Base-by-base conservation (phyloP, 2,329 filamentous ascomycete species). In the Colletotrichum sp. region DNA sequence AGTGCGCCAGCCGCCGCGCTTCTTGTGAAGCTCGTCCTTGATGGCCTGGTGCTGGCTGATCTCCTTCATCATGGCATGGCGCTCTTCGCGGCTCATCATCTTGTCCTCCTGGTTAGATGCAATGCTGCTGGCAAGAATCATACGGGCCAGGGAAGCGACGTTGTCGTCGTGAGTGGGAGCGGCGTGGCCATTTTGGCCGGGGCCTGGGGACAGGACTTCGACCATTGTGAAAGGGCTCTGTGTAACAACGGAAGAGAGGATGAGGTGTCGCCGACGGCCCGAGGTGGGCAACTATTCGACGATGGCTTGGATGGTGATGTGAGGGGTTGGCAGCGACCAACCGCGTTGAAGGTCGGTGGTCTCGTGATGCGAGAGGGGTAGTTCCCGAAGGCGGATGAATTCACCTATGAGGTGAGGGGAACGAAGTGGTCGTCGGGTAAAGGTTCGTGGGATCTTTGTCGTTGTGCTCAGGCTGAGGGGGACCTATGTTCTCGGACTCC, bases 1-100 rank as follows among this genome's bases (percentile, higher is more conserved):
- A 8, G 83, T 78, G 64, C 84, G 84, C 78, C 85, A 84, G 74
- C 82, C 74, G 18, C 80, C 81, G 36, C 84, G 83, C 78, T 84
- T 83, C 60, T 82, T 80, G 77, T 80, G 83, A 24, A 86, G 80
- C 70, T 88, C 86, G 72, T 81, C 83, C 72, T 84, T 81, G 73
- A 83, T 83, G 48, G 82, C 80, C 21, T 80, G 80, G 74, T 88
- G 84, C 60, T 81, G 79, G 75, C 79, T 83, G 28, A 85, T 80
- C 69, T 88, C 86, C 74, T 81, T 83, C 71, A 84, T 81, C 76
- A 83, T 84, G 52, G 82, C 81, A 21, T 80, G 80, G 72, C 87
- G 84, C 68, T 89, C 88, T 73, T 89, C 87, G 34, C 84, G 81
- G 63, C 82, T 83, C 80, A 85, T 83, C 39, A 81, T 74, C 65